These are phyloP conservation scores for Cystofilobasidium ferigula DNA, from an alignment of 768 basidiomycete species.

Conservation along the genomic window DNA sequence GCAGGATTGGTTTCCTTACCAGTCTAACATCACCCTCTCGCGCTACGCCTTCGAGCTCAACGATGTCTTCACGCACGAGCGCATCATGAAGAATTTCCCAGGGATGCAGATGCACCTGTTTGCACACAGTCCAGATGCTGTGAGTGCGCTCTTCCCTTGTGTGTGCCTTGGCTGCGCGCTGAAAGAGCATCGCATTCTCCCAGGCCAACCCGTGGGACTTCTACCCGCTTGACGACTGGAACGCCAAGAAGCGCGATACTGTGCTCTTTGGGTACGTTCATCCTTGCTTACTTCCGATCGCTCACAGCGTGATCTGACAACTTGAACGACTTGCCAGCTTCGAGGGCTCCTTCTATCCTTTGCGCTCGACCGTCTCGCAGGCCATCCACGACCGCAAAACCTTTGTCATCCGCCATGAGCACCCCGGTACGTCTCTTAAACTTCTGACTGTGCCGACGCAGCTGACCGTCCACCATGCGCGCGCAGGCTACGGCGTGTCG, in stretches of 20 bases:
- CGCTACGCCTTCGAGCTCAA: conserved; percentile 24
- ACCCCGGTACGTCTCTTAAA: conserved; percentile 15
- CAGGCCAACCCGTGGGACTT: conserved; percentile 23
- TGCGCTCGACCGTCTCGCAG: conserved; percentile 11
- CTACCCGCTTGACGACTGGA: conserved; percentile 20
- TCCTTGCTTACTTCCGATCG: neutral
- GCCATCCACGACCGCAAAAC: conserved; percentile 11
- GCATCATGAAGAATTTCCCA: conserved; percentile 18
- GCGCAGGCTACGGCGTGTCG: conserved; percentile 19
- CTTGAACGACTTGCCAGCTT: neutral
- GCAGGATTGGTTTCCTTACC: conserved; percentile 25
- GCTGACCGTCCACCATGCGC: neutral
- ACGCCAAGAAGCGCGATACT: conserved; percentile 12
- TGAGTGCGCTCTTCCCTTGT: neutral
- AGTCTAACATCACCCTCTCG: conserved; percentile 22
- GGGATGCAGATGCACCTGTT: conserved; percentile 25
- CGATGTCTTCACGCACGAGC: conserved; percentile 24
- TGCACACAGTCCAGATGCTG: conserved; percentile 21
- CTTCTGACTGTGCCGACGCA: too few relatives aligned
- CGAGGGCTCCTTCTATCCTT: conserved; percentile 22
- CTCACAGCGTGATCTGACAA: neutral
- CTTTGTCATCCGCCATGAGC: conserved; percentile 3
- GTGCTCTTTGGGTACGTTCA: conserved; percentile 17
- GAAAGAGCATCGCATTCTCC: too few relatives aligned
- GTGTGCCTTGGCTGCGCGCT: neutral